A percentile compares a stretch with the other conserved stretches of the same genome.
These are phyloP conservation scores for Penicillium desertorum DNA, from an alignment of 495 filamentous ascomycete species.

Conservation along the genomic window DNA sequence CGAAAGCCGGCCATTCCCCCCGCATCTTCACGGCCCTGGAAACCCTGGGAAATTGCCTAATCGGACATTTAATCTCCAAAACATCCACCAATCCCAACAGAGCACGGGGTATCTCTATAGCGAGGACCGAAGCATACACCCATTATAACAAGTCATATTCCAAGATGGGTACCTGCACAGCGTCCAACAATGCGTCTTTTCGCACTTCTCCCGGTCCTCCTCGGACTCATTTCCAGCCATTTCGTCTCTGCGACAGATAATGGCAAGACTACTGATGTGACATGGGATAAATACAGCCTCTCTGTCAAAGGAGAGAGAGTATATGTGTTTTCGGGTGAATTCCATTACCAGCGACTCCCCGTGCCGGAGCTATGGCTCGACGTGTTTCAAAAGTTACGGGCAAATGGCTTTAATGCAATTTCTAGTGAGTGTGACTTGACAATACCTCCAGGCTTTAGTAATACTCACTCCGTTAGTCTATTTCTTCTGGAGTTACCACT, in stretches of 20 bases:
- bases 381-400: slow-evolving; percentile 61
- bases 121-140: slow-evolving; percentile 25
- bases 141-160: not conserved
- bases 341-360: slow-evolving; percentile 57
- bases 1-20: slow-evolving; percentile 12
- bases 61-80: slow-evolving; percentile 15
- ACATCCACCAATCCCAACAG: slow-evolving; percentile 35
- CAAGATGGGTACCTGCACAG: not conserved
- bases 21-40: slow-evolving; percentile 14
- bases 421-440: slow-evolving; percentile 25
- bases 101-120: slow-evolving; percentile 25
- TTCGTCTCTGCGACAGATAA: slow-evolving; percentile 39
- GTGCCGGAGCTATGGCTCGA: slow-evolving; percentile 61
- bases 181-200: slow-evolving; percentile 23
- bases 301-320: slow-evolving; percentile 55
- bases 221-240: slow-evolving; percentile 23
- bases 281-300: slow-evolving; percentile 60
- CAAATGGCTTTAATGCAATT: slow-evolving; percentile 56
- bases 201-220: slow-evolving; percentile 31
- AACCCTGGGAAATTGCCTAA: slow-evolving; percentile 26
- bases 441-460: not conserved
- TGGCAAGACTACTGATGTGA: slow-evolving; percentile 32
- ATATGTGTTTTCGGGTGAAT: slow-evolving; percentile 58
- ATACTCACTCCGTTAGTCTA: slow-evolving; percentile 34
- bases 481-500: slow-evolving; percentile 59